Evolutionary conservation across 2,329 filamentous ascomycete species (phyloP).

Genomic region (Dendryphion nanum): DNA sequence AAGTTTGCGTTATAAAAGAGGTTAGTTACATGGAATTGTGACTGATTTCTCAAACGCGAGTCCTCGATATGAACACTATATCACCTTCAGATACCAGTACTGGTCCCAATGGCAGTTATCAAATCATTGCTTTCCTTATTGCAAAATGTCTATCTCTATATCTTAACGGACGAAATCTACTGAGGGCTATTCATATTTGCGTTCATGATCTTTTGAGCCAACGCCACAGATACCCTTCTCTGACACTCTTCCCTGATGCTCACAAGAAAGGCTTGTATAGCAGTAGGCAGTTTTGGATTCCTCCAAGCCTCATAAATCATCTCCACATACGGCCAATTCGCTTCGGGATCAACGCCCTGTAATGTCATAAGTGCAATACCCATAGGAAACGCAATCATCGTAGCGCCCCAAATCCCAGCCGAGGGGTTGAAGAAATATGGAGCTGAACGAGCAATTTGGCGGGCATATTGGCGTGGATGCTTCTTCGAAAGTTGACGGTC

Average conservation of each 20-base stretch:
- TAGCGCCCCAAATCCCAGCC: conserved; percentile 18
- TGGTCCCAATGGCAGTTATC: too few relatives aligned
- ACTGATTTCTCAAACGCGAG: too few relatives aligned
- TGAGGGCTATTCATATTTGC: too few relatives aligned
- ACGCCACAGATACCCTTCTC: too few relatives aligned
- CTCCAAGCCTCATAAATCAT: conserved; percentile 1
- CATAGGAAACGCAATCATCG: conserved; percentile 14
- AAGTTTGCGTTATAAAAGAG: too few relatives aligned
- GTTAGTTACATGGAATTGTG: too few relatives aligned
- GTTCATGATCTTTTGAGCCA: too few relatives aligned
- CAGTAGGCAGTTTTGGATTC: conserved; percentile 1
- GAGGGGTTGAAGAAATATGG: conserved; percentile 23
- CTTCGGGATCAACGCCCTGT: neutral
- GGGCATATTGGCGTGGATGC: conserved; percentile 17
- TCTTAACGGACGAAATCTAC: too few relatives aligned
- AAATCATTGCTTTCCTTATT: too few relatives aligned
- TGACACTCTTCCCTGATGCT: conserved; percentile 1
- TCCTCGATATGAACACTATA: too few relatives aligned
- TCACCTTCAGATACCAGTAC: too few relatives aligned
- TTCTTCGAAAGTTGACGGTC: neutral
- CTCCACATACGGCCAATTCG: conserved; percentile 1
- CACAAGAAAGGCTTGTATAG: conserved; percentile 1
- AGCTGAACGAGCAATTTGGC: conserved; percentile 19
- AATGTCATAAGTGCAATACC: conserved; percentile 3
- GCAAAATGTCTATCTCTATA: too few relatives aligned